A percentile compares a stretch with the other conserved stretches of the same genome.
Conservation (phyloP, 768 basidiomycete species). For the Pisolithus microcarpus region DNA sequence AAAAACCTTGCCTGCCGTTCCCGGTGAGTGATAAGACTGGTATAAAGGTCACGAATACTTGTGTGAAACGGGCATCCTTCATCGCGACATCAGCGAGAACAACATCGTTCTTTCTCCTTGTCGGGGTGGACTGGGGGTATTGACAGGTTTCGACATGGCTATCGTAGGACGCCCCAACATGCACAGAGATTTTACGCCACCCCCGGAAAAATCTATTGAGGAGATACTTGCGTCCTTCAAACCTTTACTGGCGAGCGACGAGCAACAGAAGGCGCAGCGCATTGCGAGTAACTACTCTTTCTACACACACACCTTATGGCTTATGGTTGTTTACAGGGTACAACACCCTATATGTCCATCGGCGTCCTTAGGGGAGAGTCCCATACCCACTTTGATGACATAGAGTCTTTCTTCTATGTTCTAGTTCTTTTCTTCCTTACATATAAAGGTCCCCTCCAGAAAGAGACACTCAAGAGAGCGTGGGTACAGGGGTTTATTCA, state of each 20-base stretch:
- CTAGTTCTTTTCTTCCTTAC: slow-evolving; percentile 11
- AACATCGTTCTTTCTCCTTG: slow-evolving; percentile 24
- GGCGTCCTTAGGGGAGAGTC: not conserved
- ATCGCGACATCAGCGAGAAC: slow-evolving; percentile 29
- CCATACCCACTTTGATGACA: slow-evolving; percentile 9
- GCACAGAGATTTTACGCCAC: not conserved
- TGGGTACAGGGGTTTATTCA: slow-evolving; percentile 1
- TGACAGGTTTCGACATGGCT: slow-evolving; percentile 13
- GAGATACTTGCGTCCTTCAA: too few relatives aligned
- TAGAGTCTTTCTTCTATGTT: slow-evolving; percentile 14
- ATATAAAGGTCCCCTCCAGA: slow-evolving; percentile 1
- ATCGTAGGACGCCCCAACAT: not conserved
- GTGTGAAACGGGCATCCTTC: slow-evolving; percentile 17
- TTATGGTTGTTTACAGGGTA: not conserved
- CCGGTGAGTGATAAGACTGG: not conserved
- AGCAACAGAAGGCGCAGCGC: not conserved
- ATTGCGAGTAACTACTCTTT: not conserved
- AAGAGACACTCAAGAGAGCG: not conserved
- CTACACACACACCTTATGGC: not conserved
- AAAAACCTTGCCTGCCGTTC: not conserved
- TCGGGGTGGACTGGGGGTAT: slow-evolving; percentile 10
- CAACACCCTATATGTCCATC: slow-evolving; percentile 9
- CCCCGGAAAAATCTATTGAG: too few relatives aligned
- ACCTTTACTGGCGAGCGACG: too few relatives aligned
- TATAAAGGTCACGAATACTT: slow-evolving; percentile 15